phyloP scores from a whole-genome alignment of 345 rosid genomes.

The Acer negundo region DNA sequence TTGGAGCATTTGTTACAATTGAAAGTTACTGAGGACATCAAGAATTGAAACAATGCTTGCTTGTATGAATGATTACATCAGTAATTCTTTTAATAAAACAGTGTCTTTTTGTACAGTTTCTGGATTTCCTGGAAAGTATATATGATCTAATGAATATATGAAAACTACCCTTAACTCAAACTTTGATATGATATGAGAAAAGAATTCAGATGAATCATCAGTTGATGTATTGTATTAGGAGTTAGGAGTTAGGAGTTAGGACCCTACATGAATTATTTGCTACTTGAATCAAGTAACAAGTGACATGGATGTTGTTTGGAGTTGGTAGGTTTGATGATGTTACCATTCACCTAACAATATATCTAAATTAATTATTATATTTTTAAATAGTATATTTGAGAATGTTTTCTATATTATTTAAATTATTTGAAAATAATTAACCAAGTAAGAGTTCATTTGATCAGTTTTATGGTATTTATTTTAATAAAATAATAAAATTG shows the following conservation, averaged over 20 bases:
- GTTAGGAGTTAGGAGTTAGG: too few species aligned
- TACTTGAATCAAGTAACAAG: too few species aligned
- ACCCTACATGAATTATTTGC: too few species aligned
- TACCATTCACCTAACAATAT: too few species aligned
- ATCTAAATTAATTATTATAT: too few species aligned
- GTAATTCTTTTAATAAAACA: neutral
- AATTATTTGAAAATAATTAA: too few species aligned
- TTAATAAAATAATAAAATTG: too few species aligned
- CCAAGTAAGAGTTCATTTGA: too few species aligned
- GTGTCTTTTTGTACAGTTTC: neutral
- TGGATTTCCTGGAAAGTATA: neutral
- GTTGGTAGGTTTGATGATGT: conserved; percentile 2
- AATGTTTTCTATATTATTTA: too few species aligned
- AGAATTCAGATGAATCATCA: neutral
- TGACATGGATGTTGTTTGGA: neutral
- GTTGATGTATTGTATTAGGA: neutral
- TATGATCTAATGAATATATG: neutral
- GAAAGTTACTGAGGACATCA: conserved; percentile 32
- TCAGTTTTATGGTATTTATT: too few species aligned
- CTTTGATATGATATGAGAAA: neutral
- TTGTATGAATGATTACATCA: neutral
- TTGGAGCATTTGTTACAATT: conserved; percentile 51
- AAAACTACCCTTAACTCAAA: too few species aligned
- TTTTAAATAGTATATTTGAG: too few species aligned
- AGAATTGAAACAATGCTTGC: neutral